Percentiles rank a stretch among this genome's conserved stretches.
These are phyloP conservation scores for Scenedesmus sp. DNA, from an alignment of 163 green algal species.

Conservation along the genomic window DNA sequence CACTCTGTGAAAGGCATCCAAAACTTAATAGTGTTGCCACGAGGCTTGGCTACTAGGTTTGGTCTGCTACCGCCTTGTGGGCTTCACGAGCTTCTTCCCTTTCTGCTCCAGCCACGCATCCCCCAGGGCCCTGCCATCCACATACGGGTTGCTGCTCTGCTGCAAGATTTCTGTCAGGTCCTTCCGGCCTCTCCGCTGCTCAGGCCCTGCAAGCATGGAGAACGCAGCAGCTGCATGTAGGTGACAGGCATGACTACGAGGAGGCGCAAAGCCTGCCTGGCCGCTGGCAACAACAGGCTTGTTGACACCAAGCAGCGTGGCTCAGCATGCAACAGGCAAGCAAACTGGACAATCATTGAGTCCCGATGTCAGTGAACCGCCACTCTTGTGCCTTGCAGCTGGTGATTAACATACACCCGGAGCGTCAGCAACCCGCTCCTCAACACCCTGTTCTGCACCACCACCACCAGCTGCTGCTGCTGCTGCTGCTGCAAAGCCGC, in stretches of 20 bases:
- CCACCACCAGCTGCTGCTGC: background rate
- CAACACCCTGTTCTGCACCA: background rate
- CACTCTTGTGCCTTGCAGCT: background rate
- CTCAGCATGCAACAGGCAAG: no score
- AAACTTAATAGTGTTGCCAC: no score
- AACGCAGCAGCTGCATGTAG: background rate
- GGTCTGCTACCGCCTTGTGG: background rate
- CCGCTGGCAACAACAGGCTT: no score
- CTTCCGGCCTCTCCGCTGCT: conserved; percentile 1
- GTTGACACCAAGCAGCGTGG: no score
- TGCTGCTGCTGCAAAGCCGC: background rate
- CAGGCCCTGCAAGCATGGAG: conserved; percentile 10
- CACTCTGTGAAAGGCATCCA: no score
- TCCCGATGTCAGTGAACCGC: no score
- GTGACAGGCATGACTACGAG: background rate
- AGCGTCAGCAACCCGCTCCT: background rate
- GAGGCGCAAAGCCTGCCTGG: no score
- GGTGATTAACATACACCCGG: background rate
- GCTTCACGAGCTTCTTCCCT: conserved; percentile 35
- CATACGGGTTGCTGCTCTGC: conserved; percentile 15
- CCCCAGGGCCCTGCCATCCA: conserved; percentile 15
- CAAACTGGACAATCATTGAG: no score
- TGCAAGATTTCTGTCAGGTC: conserved; percentile 30
- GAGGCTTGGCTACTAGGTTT: no score
- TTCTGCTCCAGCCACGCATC: conserved; percentile 32